Evolutionary conservation across 2,329 filamentous ascomycete genomes (phyloP).

Genomic region (Lasiodiplodia theobromae): DNA sequence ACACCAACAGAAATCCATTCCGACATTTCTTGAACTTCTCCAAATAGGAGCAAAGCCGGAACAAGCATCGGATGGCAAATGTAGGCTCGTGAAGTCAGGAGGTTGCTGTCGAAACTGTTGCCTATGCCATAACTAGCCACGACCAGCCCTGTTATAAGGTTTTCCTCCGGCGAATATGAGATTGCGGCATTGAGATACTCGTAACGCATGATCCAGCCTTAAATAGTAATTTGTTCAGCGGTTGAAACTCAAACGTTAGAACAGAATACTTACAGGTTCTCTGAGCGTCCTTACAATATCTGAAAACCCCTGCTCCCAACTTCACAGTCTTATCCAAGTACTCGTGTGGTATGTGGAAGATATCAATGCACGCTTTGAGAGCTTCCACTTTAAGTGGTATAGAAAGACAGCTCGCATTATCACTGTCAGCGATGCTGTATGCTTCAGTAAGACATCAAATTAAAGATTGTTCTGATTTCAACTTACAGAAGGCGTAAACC

Average conservation of each 20-base stretch:
- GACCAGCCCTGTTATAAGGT: background rate
- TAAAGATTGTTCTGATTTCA: background rate
- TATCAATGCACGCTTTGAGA: background rate
- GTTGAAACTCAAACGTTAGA: background rate
- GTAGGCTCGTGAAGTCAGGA: background rate
- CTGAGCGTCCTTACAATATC: background rate
- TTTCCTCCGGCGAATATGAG: background rate
- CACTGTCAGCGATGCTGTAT: background rate
- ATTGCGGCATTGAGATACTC: background rate
- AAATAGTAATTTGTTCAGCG: background rate
- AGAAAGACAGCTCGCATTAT: fast-evolving
- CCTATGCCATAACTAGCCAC: background rate
- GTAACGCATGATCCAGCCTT: background rate
- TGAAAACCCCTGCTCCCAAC: background rate
- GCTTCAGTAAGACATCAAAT: background rate
- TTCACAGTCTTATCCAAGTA: background rate
- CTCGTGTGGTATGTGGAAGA: background rate
- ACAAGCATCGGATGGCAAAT: background rate
- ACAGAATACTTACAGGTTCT: background rate
- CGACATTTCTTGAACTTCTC: too few relatives aligned
- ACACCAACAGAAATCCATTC: background rate
- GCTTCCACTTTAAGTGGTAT: fast-evolving
- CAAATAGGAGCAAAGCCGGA: background rate
- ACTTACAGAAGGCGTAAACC: background rate
- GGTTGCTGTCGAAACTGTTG: background rate